Evolutionary conservation across 495 filamentous ascomycete species (phyloP).

Genomic region (Xylaria acuta): DNA sequence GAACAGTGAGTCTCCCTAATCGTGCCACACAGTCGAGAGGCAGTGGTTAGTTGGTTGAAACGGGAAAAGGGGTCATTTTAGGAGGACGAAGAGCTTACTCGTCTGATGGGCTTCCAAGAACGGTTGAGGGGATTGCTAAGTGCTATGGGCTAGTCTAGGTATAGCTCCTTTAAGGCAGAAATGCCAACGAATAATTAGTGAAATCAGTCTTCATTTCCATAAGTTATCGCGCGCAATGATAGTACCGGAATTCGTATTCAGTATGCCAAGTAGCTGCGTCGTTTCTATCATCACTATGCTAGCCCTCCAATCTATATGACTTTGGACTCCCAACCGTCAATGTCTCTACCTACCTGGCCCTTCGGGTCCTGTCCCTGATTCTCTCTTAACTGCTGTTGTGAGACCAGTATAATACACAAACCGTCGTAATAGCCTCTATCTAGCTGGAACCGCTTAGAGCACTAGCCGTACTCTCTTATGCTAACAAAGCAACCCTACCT

Average conservation of each 20-base stretch:
- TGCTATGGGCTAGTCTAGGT: conserved; percentile 9
- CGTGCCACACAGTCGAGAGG: background rate
- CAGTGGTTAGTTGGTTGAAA: background rate
- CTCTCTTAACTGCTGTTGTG: background rate
- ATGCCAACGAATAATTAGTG: conserved; percentile 19
- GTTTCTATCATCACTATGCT: too few relatives aligned
- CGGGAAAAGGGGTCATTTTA: background rate
- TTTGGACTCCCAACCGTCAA: background rate
- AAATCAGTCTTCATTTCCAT: background rate
- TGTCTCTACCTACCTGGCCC: background rate
- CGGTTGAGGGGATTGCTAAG: conserved; percentile 1
- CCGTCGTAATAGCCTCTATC: too few relatives aligned
- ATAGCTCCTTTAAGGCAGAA: conserved; percentile 10
- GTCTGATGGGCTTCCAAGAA: background rate
- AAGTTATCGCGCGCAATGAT: background rate
- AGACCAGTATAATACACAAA: background rate
- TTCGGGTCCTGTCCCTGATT: background rate
- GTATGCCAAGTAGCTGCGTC: too few relatives aligned
- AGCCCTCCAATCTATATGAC: too few relatives aligned
- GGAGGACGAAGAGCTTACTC: conserved; percentile 1
- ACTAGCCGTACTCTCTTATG: background rate
- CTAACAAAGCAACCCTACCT: background rate
- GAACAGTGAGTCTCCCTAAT: background rate
- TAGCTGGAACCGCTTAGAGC: background rate
- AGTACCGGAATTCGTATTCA: too few relatives aligned